Base-by-base conservation (phyloP, 495 filamentous ascomycete species). In the Halenospora varia region DNA sequence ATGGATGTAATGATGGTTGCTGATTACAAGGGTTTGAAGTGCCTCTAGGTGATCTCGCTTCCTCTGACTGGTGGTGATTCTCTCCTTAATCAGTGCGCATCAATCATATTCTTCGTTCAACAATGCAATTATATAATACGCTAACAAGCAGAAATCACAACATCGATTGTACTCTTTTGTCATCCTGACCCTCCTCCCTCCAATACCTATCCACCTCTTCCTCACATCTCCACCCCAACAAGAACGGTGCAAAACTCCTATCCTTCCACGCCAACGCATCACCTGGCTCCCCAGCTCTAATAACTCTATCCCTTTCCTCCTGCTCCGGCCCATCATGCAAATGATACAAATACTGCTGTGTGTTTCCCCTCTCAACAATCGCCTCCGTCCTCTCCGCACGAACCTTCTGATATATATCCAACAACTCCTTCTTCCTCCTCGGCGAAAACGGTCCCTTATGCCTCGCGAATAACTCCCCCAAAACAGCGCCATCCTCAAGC, bases 211-310 rank as follows among this genome's bases (percentile, higher is more conserved):
- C 74, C 11, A 82, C 80, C 53, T 82, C 80, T 48, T 70, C 65
- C 25, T 71, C 67, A 24, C 73, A 73, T 64, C 82, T 75, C 46
- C 82, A 83, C 4, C 78, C 78, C 42, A 80, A 81, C 35, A 84
- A 41, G 71, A 78, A 80, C 2, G 72, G 71, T 55, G 77, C 77
- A 9, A 82, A 70, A 25, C 74, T 72, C 9, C 76, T 77, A 57
- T 80, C 80, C 50, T 73, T 77, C 79, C 77, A 83, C 60, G 75
- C 68, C 61, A 80, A 75, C 17, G 81, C 74, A 62, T 82, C 78
- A 0, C 75, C 65, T 2, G 73, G 59, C 25, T 66, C 67, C 20
- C 69, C 68, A 24, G 73, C 69, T 51, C 72, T 56, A 61, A 87
- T 73, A 18, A 72, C 45, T 22, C 72, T 60, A 57, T 75, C 82